Conservation (phyloP, 2,329 filamentous ascomycete species). For the Stachybotrys echinatus region DNA sequence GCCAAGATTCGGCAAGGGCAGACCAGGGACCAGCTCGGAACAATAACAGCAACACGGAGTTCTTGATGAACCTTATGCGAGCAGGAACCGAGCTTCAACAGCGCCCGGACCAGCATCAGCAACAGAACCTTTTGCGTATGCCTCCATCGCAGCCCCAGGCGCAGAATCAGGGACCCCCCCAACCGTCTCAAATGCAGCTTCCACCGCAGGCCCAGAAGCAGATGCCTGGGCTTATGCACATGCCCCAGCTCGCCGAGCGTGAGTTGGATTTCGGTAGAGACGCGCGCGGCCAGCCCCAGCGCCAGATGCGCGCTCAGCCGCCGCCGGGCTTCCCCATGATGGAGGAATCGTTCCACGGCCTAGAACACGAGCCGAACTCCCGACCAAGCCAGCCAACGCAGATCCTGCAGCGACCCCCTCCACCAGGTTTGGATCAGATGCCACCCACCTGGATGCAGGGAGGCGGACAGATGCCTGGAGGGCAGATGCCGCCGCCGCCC, state of each 20-base stretch:
- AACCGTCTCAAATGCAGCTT: no score
- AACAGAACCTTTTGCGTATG: conserved; percentile 37
- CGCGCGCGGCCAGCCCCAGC: conserved; percentile 24
- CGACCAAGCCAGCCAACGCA: conserved; percentile 49
- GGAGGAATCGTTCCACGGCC: conserved; percentile 47
- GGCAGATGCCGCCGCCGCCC: conserved; percentile 26
- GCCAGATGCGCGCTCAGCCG: conserved; percentile 37
- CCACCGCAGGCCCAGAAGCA: conserved; percentile 35
- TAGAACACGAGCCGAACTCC: conserved; percentile 40
- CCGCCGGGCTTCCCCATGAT: conserved; percentile 47
- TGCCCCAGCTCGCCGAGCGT: conserved; percentile 41
- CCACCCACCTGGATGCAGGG: conserved; percentile 49
- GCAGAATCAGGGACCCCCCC: conserved; percentile 12
- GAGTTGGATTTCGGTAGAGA: conserved; percentile 39
- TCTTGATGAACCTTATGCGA: conserved; percentile 78
- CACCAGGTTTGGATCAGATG: conserved; percentile 57
- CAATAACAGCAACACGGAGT: conserved; percentile 69
- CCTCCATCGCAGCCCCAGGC: conserved; percentile 35
- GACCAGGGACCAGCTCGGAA: conserved; percentile 38
- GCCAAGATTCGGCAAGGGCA: conserved; percentile 40
- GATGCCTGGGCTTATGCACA: conserved; percentile 32
- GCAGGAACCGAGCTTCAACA: conserved; percentile 39
- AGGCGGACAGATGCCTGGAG: conserved; percentile 36
- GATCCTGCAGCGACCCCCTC: conserved; percentile 59
- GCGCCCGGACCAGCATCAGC: conserved; percentile 41